phyloP scores from a whole-genome alignment of 2,329 filamentous ascomycete species.

The Lachnellula cervina region DNA sequence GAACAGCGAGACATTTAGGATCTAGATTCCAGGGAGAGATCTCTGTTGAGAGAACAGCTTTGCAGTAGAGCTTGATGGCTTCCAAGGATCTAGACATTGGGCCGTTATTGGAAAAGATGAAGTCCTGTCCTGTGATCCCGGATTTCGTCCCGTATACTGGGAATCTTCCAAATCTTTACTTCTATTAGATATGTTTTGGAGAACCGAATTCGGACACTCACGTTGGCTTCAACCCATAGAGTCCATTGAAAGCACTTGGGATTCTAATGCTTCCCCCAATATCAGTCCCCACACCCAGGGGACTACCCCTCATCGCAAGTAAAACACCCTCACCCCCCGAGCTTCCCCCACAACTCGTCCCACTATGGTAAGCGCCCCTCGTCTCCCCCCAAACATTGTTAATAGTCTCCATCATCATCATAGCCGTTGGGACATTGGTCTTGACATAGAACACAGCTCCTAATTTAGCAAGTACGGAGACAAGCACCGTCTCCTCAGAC shows the following conservation, averaged over 20 bases:
- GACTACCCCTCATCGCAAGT: slow-evolving; percentile 28
- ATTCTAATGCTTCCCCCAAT: slow-evolving; percentile 37
- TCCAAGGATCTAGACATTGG: slow-evolving; percentile 35
- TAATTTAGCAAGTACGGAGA: slow-evolving; percentile 35
- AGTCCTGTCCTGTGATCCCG: slow-evolving; percentile 36
- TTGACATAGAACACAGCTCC: slow-evolving; percentile 40
- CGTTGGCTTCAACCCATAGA: slow-evolving; percentile 37
- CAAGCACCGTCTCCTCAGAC: slow-evolving; percentile 31
- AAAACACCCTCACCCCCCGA: slow-evolving; percentile 28
- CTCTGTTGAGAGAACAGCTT: slow-evolving; percentile 31
- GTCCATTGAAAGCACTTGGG: slow-evolving; percentile 34
- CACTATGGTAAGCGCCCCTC: slow-evolving; percentile 26
- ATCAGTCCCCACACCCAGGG: slow-evolving; percentile 29
- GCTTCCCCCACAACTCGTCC: slow-evolving; percentile 26
- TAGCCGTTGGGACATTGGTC: slow-evolving; percentile 35
- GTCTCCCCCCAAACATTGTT: slow-evolving; percentile 40
- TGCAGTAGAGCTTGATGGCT: slow-evolving; percentile 33
- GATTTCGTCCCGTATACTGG: slow-evolving; percentile 34
- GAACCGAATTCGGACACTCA: slow-evolving; percentile 6
- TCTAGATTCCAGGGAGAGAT: slow-evolving; percentile 35
- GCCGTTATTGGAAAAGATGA: slow-evolving; percentile 36
- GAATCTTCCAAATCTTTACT: slow-evolving; percentile 33
- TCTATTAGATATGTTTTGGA: neutral
- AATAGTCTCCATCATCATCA: slow-evolving; percentile 40
- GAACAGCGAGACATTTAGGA: slow-evolving; percentile 36